Evolutionary conservation across 2,329 filamentous ascomycete species (phyloP).

Genomic region (Xenosphaeropsis pyriputrescens): DNA sequence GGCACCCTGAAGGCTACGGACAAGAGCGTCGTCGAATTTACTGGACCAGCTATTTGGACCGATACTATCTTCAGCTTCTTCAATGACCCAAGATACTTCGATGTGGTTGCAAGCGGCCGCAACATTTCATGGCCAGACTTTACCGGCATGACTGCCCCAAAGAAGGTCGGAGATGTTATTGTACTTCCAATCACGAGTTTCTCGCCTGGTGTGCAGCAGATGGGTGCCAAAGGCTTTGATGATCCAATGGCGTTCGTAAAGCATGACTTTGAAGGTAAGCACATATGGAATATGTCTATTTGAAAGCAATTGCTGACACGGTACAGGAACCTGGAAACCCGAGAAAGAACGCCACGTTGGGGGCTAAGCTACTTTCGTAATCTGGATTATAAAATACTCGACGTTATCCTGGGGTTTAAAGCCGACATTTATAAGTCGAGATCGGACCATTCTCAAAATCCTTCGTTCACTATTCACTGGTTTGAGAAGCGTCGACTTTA

Average conservation of each 20-base stretch:
- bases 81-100: slow-evolving; percentile 81
- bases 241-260: slow-evolving; percentile 96
- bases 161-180: slow-evolving; percentile 85
- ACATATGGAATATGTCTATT: not conserved
- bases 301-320: slow-evolving; percentile 3
- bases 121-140: slow-evolving; percentile 81
- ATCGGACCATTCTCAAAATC: too few species aligned
- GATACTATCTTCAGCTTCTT: slow-evolving; percentile 86
- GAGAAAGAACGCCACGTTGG: slow-evolving; percentile 58
- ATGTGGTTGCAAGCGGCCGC: slow-evolving; percentile 49
- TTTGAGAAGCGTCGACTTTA: too few species aligned
- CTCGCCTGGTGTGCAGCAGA: slow-evolving; percentile 85
- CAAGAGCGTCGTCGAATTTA: slow-evolving; percentile 79
- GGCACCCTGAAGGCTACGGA: slow-evolving; percentile 48
- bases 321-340: slow-evolving; percentile 60
- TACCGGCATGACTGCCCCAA: slow-evolving; percentile 68
- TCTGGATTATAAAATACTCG: too few species aligned
- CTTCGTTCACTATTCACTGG: too few species aligned
- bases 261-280: slow-evolving; percentile 89
- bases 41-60: slow-evolving; percentile 89
- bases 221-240: slow-evolving; percentile 77
- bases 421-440: too few species aligned
- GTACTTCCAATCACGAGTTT: slow-evolving; percentile 95
- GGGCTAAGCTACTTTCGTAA: too few species aligned
- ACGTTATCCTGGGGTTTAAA: too few species aligned